Conservation (phyloP, 176 grass and related monocot genomes). For the Phyllostachys edulis region DNA sequence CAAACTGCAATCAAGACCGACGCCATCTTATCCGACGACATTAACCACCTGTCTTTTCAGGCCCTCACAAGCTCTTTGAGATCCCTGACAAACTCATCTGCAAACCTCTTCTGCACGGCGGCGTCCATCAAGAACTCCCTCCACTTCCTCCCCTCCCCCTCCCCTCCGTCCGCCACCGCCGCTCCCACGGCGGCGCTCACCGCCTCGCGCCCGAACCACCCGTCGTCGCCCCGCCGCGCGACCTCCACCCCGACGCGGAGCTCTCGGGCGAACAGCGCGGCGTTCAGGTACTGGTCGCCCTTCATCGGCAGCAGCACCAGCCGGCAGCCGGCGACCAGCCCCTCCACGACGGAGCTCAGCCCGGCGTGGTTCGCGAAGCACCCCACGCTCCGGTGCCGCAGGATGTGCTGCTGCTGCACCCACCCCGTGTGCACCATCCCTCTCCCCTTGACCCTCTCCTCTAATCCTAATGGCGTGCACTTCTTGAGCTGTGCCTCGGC, state of each 20-base stretch:
- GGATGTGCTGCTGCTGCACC: slow-evolving; percentile 59
- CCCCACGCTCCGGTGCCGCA: slow-evolving; percentile 46
- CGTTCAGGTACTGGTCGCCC: slow-evolving; percentile 45
- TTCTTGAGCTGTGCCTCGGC: neutral
- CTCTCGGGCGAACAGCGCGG: slow-evolving; percentile 32
- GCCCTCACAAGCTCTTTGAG: slow-evolving; percentile 22
- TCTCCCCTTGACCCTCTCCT: slow-evolving; percentile 34
- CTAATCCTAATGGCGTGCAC: slow-evolving; percentile 14
- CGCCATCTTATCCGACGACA: no score
- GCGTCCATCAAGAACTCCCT: slow-evolving; percentile 45
- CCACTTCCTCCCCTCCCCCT: neutral
- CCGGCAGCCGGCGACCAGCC: slow-evolving; percentile 29
- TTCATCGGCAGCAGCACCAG: slow-evolving; percentile 53
- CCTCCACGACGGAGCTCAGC: slow-evolving; percentile 52
- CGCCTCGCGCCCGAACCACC: slow-evolving; percentile 26
- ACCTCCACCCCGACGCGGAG: slow-evolving; percentile 42
- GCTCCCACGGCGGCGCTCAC: slow-evolving; percentile 12
- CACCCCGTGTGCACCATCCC: slow-evolving; percentile 37
- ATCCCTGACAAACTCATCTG: neutral
- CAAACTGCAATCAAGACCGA: no score
- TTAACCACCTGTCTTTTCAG: neutral
- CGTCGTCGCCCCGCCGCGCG: slow-evolving; percentile 27
- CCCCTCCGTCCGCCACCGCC: neutral
- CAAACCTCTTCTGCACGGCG: slow-evolving; percentile 26
- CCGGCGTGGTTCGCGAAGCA: slow-evolving; percentile 58